Base-by-base conservation (phyloP, 2,329 filamentous ascomycete species). In the Sclerotiophoma versabilis region DNA sequence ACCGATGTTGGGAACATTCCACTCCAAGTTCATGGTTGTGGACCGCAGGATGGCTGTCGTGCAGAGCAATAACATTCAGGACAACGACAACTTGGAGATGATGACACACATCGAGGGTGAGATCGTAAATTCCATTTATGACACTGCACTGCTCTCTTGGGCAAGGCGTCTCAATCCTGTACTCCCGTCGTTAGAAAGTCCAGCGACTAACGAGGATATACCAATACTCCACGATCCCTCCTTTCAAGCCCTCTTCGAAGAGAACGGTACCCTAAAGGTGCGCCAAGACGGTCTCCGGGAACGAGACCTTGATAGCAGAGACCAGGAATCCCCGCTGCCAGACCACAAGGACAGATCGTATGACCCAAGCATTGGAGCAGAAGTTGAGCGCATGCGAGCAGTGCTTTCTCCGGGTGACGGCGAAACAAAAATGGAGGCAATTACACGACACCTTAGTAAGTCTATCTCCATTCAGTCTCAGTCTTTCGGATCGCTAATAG, bases 71-170 rank as follows among this genome's bases (percentile, higher is more conserved):
- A 93, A 93, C 65, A 89, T 93, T 43, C 81, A 83, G 61, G 86
- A 91, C 59, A 93, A 92, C 47, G 87, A 90, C 63, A 93, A 93
- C 60, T 56, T 92, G 49, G 90, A 93, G 72, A 92, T 93, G 90
- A 87, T 91, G 83, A 80, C 84, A 2, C 89, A 91, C 49, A 70
- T 92, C 0, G 89, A 93, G 74, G 90, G 90, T 0, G 84, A 88
- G 0, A 89, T 93, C 52, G 89, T 93, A 0, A 88, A 92, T 63
- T 85, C 85, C 1, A 74, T 93, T 20, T 92, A 91, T 68, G 90
- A 93, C 59, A 87, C 87, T 59, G 87, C 88, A 0, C 71, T 92
- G 32, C 80, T 92, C 7, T 88, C 87, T 0, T 93, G 90, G 90
- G 80, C 87, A 59, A 86, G 86, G 55, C 74, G 76, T 1, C 68